Evolutionary conservation across 1,284 basidiomycete species (phyloP), one percentile per base, ranked within the genome.

Genomic region (Fistulina hepatica): DNA sequence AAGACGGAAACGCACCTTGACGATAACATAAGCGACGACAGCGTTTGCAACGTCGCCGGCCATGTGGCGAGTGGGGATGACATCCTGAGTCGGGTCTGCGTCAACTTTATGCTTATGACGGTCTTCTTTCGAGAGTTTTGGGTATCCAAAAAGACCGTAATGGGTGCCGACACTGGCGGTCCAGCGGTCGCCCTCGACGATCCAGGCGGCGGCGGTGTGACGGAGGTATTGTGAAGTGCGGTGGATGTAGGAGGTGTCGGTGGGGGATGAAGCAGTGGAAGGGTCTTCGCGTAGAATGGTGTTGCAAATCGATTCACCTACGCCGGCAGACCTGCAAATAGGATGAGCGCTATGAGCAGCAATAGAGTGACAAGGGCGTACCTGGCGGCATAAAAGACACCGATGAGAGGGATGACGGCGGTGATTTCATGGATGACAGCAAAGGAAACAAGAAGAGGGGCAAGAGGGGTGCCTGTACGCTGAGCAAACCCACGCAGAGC

Each of bases 391-490:
- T 77, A 88, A 56, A 92, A 95, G 27, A 90, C 55, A 16, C 75
- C 67, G 3, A 81, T 66, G 21, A 94, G 64, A 2, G 91, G 90
- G 0, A 81, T 61, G 39, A 94, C 52, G 0, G 91, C 90, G 0
- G 89, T 93, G 11, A 90, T 49, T 56, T 97, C 92, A 55, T 95
- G 92, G 6, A 97, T 65, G 36, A 93, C 61, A 2, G 75, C 73
- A 52, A 95, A 94, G 1, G 89, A 86, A 24, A 84, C 49, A 4
- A 81, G 56, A 36, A 95, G 70, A 2, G 86, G 86, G 0, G 86
- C 70, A 0, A 92, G 57, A 6, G 88, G 81, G 1, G 81, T 67
- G 12, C 80, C 73, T 10, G 81, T 82, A 21, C 75, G 69, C 10
- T 63, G 58, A 8, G 81, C 73, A 6, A 83, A 50, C 3, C 65